These are phyloP conservation scores for Lasiodiplodia sp. DNA, from an alignment of 2,329 filamentous ascomycete genomes.

Conservation along the genomic window DNA sequence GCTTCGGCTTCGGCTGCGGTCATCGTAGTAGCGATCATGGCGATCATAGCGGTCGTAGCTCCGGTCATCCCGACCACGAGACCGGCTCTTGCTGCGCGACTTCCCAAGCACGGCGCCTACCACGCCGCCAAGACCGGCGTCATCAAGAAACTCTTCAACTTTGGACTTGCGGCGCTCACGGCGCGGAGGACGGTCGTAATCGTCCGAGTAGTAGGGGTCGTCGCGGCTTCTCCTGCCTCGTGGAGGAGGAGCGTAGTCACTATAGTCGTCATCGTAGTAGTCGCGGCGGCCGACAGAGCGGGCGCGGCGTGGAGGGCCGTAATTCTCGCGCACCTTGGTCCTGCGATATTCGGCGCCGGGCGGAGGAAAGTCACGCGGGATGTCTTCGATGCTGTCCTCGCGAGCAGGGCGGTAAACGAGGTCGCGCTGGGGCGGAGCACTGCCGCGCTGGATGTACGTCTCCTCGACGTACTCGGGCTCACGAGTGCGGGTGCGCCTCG, in stretches of 20 bases:
- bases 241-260: slow-evolving; percentile 54
- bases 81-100: slow-evolving; percentile 67
- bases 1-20: slow-evolving; percentile 58
- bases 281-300: slow-evolving; percentile 68
- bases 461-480: slow-evolving; percentile 60
- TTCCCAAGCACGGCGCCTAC: slow-evolving; percentile 59
- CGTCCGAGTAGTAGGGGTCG: slow-evolving; percentile 53
- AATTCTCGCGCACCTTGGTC: slow-evolving; percentile 57
- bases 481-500: slow-evolving; percentile 51
- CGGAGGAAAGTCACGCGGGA: slow-evolving; percentile 83
- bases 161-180: slow-evolving; percentile 61
- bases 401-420: slow-evolving; percentile 62
- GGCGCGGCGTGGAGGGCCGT: slow-evolving; percentile 62
- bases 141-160: slow-evolving; percentile 68
- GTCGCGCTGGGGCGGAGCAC: slow-evolving; percentile 52
- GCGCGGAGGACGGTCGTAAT: slow-evolving; percentile 51
- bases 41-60: slow-evolving; percentile 44
- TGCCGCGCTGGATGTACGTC: slow-evolving; percentile 56
- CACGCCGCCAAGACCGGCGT: slow-evolving; percentile 64
- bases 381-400: slow-evolving; percentile 85
- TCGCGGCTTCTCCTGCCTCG: slow-evolving; percentile 56
- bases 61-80: slow-evolving; percentile 57
- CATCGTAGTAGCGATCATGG: slow-evolving; percentile 60
- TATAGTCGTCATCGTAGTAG: slow-evolving; percentile 68
- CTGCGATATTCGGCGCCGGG: slow-evolving; percentile 60